Evolutionary conservation across 2,329 filamentous ascomycete genomes (phyloP), one percentile per base, ranked within the genome.

Genomic region (Ceratocystis diversiconidia): DNA sequence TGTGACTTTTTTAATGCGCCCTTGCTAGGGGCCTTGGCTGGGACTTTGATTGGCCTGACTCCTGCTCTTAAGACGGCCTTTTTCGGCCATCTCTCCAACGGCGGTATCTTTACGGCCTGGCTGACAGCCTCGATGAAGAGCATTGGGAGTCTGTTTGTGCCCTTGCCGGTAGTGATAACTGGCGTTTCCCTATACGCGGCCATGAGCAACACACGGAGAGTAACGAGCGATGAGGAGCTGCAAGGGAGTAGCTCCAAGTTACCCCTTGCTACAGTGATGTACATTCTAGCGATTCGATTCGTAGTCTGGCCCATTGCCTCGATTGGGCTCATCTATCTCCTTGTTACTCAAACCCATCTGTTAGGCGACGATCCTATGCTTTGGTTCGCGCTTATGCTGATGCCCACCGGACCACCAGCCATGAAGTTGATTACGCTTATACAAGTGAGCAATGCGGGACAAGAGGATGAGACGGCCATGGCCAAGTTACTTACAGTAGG

Each of bases 71-170:
- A 88, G 69, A 73, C 73, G 2, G 79, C 82, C 1, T 88, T 89
- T 73, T 88, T 88, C 75, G 78, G 74, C 62, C 73, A 78, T 12
- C 78, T 78, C 7, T 72, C 80, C 6, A 74, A 85, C 4, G 85
- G 85, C 5, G 85, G 86, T 1, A 81, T 85, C 65, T 80, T 88
- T 70, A 84, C 81, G 22, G 85, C 85, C 0, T 88, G 85, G 85
- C 74, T 88, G 48, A 87, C 85, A 0, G 77, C 79, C 0, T 80
- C 81, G 0, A 73, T 88, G 22, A 79, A 82, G 69, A 86, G 84
- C 65, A 77, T 87, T 25, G 85, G 85, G 2, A 76, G 79, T 0
- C 76, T 88, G 0, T 88, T 88, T 71, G 83, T 85, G 0, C 79
- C 82, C 0, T 74, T 86, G 30, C 86, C 86, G 36, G 82, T 88